These are phyloP conservation scores for Monosiga brevicollis DNA, from an alignment of 78 protist species.

Conservation along the genomic window DNA sequence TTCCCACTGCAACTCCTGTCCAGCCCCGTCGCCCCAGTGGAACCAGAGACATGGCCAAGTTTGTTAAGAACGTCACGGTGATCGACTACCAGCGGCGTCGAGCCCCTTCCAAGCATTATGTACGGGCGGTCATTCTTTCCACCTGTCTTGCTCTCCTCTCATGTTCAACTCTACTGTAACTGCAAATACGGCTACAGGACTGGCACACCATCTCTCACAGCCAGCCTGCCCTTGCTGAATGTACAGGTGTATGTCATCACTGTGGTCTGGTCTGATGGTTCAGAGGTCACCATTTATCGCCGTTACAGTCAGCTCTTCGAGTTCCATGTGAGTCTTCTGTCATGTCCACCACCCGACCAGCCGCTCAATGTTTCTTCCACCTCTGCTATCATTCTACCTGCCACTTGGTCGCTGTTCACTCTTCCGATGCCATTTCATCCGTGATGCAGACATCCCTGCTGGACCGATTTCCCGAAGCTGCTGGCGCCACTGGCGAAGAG, in stretches of 20 bases:
- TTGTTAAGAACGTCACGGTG: too few relatives aligned
- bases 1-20: too few relatives aligned
- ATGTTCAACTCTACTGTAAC: not conserved
- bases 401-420: not conserved
- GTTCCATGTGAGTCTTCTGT: not conserved
- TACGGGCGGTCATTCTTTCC: not conserved
- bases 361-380: not conserved
- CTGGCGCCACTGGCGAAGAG: not conserved
- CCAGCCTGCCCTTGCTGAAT: not conserved
- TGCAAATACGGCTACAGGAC: not conserved
- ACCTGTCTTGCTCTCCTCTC: not conserved
- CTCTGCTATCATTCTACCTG: not conserved
- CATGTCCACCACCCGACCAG: not conserved
- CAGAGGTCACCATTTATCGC: not conserved
- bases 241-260: not conserved
- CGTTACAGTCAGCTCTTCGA: constrained; percentile 2
- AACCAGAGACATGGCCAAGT: too few relatives aligned
- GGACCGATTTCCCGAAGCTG: not conserved
- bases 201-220: not conserved
- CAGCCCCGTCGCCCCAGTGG: too few relatives aligned
- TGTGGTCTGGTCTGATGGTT: not conserved
- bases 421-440: not conserved
- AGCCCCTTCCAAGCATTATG: not conserved
- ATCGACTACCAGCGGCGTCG: not conserved
- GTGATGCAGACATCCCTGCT: not conserved